These are phyloP conservation scores for Suillus discolor DNA, from an alignment of 768 basidiomycete genomes.

Conservation along the genomic window DNA sequence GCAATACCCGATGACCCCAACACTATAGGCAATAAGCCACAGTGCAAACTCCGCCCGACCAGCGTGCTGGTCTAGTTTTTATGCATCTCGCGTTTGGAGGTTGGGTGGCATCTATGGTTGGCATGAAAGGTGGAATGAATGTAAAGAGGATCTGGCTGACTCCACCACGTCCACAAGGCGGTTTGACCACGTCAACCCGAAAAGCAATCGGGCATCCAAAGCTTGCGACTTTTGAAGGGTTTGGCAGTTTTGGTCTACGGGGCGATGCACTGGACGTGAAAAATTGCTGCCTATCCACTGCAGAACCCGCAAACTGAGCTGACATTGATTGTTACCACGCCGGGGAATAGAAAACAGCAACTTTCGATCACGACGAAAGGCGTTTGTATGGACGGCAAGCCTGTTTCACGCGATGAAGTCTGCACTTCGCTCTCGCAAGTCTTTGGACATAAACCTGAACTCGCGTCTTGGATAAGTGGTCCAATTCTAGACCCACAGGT, in stretches of 20 bases:
- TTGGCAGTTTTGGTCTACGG: constrained; percentile 17
- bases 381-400: constrained; percentile 26
- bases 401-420: constrained; percentile 22
- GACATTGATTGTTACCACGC: constrained; percentile 2
- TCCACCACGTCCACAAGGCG: constrained; percentile 23
- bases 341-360: neutral
- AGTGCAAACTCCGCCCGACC: constrained; percentile 30
- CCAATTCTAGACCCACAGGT: constrained; percentile 6
- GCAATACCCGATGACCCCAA: constrained; percentile 17
- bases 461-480: neutral
- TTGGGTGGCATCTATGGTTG: constrained; percentile 27
- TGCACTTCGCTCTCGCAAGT: constrained; percentile 18
- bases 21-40: constrained; percentile 5
- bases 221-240: constrained; percentile 15
- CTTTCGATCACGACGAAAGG: constrained; percentile 21
- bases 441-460: constrained; percentile 2
- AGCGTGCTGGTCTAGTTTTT: constrained; percentile 29
- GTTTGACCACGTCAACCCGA: neutral
- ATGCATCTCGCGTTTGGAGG: constrained; percentile 32
- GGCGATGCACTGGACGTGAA: constrained; percentile 5
- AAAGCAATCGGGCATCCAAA: constrained; percentile 1
- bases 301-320: constrained; percentile 7
- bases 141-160: constrained; percentile 34
- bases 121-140: constrained; percentile 28
- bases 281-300: constrained; percentile 6